Evolutionary conservation across 164 flowering plant genomes (phyloP), one percentile per base, ranked within the genome.

Genomic region (Warburgia ugandensis): DNA sequence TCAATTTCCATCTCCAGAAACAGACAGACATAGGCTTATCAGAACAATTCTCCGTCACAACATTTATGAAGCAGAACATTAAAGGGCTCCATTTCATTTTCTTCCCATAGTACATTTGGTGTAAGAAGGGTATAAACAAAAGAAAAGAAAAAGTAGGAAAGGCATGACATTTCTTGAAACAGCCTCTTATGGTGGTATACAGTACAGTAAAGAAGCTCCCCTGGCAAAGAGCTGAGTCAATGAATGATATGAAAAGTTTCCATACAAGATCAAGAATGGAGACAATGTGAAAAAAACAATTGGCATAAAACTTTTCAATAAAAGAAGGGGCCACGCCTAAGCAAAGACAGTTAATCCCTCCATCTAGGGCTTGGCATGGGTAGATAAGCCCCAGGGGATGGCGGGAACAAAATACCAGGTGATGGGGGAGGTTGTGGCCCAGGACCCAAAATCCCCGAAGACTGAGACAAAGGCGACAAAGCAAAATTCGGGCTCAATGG

Each of bases 401-500:
- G 45, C 2, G 99, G 95, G 54, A 83, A 88, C 2, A 73, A 50
- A 45, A 70, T 29, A 9, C 91, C 85, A 0, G 97, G 97, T 23
- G 99, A 88, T 27, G 70, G 56, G 3, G 61, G 81, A 6, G 84
- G 94, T 21, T 80, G 90, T 48, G 95, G 96, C 17, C 89, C 95
- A 8, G 95, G 86, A 47, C 97, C 96, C 54, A 92, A 72, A 57
- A 86, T 78, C 66, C 99, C 99, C 1, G 83, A 26, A 33, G 49
- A 48, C 19, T 80, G 94, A 4, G 45, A 41, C 22, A 79, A 87
- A 9, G 80, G 27, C 5, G 54, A 22, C 37, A 56, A 80, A 11
- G 84, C 56, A 48, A 92, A 92, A 54, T 61, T 76, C 5, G 87
- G 95, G 36, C 85, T 70, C 29, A 81, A 31, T 6, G 85, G 84